Evolutionary conservation across 2,329 filamentous ascomycete genomes (phyloP).

Genomic region (Parastagonospora avenae): DNA sequence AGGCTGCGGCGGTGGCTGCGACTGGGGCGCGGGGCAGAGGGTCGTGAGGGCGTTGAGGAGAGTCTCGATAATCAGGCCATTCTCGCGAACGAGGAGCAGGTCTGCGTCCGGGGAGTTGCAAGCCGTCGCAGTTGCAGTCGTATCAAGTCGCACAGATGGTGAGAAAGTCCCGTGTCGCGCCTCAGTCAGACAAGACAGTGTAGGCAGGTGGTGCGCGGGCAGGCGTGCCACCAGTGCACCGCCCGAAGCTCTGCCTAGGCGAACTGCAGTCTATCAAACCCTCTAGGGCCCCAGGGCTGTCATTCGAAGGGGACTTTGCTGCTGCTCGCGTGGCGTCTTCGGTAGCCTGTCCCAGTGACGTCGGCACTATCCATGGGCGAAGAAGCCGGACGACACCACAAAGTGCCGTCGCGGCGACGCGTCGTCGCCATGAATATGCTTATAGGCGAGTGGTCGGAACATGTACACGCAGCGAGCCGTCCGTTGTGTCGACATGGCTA

Average conservation of each 20-base stretch:
- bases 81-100: neutral
- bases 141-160: too few species aligned
- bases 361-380: neutral
- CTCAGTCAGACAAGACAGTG: neutral
- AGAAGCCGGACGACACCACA: neutral
- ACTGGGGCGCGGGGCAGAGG: neutral
- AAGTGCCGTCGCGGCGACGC: neutral
- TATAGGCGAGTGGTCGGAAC: too few species aligned
- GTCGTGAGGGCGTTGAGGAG: neutral
- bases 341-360: neutral
- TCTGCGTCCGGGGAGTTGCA: neutral
- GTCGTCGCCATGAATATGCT: too few species aligned
- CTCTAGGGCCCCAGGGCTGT: neutral
- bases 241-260: neutral
- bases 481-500: neutral
- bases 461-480: neutral
- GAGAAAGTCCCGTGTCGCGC: neutral
- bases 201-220: neutral
- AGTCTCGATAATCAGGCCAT: constrained; percentile 2
- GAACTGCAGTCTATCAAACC: neutral
- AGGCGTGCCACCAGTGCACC: neutral
- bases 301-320: neutral
- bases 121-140: neutral
- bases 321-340: constrained; percentile 1
- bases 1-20: neutral